Percentiles rank a stretch among this genome's conserved stretches.
These are phyloP conservation scores for Corymbia citriodora DNA, from an alignment of 441 rosid species.

Conservation along the genomic window DNA sequence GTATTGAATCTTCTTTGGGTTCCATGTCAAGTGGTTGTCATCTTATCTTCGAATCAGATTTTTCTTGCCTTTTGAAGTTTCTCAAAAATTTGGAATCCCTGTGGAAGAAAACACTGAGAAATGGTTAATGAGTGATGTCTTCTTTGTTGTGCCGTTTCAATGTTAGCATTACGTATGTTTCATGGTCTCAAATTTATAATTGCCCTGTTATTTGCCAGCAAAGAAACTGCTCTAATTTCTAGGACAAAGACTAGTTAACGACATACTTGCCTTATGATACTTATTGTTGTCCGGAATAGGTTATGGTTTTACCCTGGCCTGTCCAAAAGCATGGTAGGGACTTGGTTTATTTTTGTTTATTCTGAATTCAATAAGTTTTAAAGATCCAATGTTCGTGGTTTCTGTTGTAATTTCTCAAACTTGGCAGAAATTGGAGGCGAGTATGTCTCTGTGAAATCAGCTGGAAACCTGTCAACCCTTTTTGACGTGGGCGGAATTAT, in stretches of 20 bases:
- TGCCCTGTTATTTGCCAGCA: neutral
- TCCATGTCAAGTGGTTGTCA: neutral
- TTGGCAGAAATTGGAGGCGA: conserved; percentile 86
- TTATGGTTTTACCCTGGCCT: neutral
- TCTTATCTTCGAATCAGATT: neutral
- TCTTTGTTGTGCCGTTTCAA: neutral
- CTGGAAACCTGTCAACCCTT: conserved; percentile 79
- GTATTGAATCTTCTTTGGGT: neutral
- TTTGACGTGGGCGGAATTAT: conserved; percentile 39
- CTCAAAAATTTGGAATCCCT: neutral
- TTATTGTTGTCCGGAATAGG: neutral
- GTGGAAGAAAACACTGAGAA: neutral
- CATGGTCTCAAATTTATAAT: too few relatives aligned
- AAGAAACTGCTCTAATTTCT: neutral
- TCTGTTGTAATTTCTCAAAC: neutral
- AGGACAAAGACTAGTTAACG: neutral
- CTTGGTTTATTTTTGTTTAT: neutral
- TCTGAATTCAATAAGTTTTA: neutral
- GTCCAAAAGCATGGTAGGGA: neutral
- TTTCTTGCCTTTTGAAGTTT: neutral
- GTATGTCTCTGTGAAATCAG: conserved; percentile 79
- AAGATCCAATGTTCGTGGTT: neutral
- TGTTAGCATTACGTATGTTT: neutral
- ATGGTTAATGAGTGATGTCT: neutral
- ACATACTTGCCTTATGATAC: neutral